Evolutionary conservation across 192 early-diverging fungal species (phyloP).

Genomic region (Backusella mclennaniae): DNA sequence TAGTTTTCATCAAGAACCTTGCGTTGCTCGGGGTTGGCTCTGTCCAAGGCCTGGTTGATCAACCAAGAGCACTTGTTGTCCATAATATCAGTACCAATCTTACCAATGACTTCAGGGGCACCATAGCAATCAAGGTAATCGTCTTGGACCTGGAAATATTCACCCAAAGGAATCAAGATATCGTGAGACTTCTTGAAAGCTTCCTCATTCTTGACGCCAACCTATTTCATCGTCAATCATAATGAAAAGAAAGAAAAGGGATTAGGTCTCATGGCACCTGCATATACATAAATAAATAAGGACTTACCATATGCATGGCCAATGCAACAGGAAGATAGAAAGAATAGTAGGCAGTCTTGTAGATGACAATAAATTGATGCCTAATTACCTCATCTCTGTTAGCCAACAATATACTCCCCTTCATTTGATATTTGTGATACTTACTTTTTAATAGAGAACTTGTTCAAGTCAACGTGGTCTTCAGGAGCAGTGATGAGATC

Average conservation of each 20-base stretch:
- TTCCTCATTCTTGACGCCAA: conserved; percentile 74
- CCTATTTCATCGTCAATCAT: conserved; percentile 29
- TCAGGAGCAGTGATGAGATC: conserved; percentile 99
- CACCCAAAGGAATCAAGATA: conserved; percentile 91
- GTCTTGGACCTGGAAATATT: conserved; percentile 99
- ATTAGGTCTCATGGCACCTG: not conserved
- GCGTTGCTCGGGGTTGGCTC: conserved; percentile 80
- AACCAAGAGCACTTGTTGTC: conserved; percentile 99
- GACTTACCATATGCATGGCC: conserved; percentile 79
- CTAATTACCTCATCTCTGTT: conserved; percentile 22
- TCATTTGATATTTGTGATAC: not conserved
- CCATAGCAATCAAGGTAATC: conserved; percentile 98
- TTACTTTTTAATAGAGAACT: conserved; percentile 91
- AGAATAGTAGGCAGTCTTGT: conserved; percentile 99
- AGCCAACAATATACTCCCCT: not conserved
- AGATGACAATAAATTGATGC: conserved; percentile 92
- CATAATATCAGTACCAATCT: conserved; percentile 99
- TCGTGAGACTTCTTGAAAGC: conserved; percentile 81
- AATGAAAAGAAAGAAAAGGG: not conserved
- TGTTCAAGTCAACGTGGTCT: conserved; percentile 86
- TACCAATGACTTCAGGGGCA: conserved; percentile 87
- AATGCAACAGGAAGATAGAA: conserved; percentile 98
- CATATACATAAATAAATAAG: no score
- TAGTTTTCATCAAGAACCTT: conserved; percentile 81
- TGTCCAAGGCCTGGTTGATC: conserved; percentile 87